These are phyloP conservation scores for Lipomyces mesembrius DNA, from an alignment of 805 yeast genomes.

Conservation along the genomic window DNA sequence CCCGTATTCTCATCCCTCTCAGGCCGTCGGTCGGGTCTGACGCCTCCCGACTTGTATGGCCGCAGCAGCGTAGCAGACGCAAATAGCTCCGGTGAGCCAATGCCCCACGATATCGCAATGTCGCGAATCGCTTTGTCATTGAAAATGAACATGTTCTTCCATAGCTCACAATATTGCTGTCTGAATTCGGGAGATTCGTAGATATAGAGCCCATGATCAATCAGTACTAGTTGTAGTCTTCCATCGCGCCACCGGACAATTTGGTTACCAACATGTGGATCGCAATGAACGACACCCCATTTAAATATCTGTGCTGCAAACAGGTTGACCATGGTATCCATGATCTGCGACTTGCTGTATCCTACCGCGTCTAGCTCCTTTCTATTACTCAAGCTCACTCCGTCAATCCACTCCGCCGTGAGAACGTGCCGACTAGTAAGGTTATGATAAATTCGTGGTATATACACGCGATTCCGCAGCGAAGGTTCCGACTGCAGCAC, in stretches of 20 bases:
- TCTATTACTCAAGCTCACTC: conserved; percentile 59
- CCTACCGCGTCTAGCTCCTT: conserved; percentile 49
- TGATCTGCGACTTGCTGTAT: conserved; percentile 50
- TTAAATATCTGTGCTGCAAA: conserved; percentile 64
- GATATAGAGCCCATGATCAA: conserved; percentile 78
- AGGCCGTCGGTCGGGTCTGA: conserved; percentile 26
- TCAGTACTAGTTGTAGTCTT: conserved; percentile 51
- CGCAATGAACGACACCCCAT: conserved; percentile 74
- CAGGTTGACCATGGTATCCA: conserved; percentile 57
- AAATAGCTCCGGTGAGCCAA: conserved; percentile 65
- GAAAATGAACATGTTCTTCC: conserved; percentile 64
- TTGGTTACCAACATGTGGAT: conserved; percentile 83
- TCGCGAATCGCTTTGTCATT: conserved; percentile 54
- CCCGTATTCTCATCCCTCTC: conserved; percentile 25
- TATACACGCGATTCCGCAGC: conserved; percentile 52
- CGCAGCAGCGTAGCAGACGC: conserved; percentile 60
- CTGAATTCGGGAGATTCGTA: conserved; percentile 57
- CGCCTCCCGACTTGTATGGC: conserved; percentile 47
- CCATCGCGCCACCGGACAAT: conserved; percentile 56
- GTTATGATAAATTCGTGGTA: conserved; percentile 59
- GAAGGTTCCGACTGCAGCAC: conserved; percentile 52
- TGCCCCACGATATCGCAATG: conserved; percentile 68
- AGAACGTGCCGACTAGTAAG: conserved; percentile 57
- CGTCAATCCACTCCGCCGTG: conserved; percentile 78
- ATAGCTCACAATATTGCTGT: conserved; percentile 60